Evolutionary conservation across 352 stramenopile genomes (phyloP).

Genomic region (Hyaloperonospora arabidopsidis): DNA sequence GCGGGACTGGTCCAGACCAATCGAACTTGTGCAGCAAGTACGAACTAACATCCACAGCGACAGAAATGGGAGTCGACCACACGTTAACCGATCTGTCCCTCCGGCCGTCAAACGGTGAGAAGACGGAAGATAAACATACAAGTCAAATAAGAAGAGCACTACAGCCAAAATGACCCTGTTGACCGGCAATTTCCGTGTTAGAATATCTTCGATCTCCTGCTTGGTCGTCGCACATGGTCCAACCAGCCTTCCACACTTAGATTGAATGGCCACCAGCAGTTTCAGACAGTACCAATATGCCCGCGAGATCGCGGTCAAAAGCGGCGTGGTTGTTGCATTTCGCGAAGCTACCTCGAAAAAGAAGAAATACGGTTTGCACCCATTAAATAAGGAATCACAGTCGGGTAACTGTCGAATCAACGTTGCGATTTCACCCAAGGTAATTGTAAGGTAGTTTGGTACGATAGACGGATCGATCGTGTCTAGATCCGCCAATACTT

Average conservation of each 20-base stretch:
- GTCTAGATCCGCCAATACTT: slow-evolving; percentile 18
- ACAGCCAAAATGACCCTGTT: slow-evolving; percentile 44
- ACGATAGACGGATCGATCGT: slow-evolving; percentile 6
- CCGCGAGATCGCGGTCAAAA: slow-evolving; percentile 45
- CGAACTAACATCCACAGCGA: slow-evolving; percentile 58
- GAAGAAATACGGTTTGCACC: slow-evolving; percentile 50
- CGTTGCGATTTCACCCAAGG: slow-evolving; percentile 27
- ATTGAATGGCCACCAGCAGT: slow-evolving; percentile 32
- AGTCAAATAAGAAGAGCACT: slow-evolving; percentile 67
- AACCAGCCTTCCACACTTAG: slow-evolving; percentile 1
- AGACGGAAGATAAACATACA: slow-evolving; percentile 59
- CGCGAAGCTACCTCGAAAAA: slow-evolving; percentile 59
- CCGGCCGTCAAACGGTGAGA: slow-evolving; percentile 34
- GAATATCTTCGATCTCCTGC: slow-evolving; percentile 9
- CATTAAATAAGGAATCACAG: slow-evolving; percentile 45
- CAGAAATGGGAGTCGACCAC: slow-evolving; percentile 26
- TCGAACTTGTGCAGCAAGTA: slow-evolving; percentile 25
- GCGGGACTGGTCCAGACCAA: slow-evolving; percentile 13
- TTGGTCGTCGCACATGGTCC: slow-evolving; percentile 2
- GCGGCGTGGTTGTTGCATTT: slow-evolving; percentile 39
- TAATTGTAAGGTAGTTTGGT: slow-evolving; percentile 8
- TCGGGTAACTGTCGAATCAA: slow-evolving; percentile 53
- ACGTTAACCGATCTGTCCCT: background rate
- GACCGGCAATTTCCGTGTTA: slow-evolving; percentile 12
- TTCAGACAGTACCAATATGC: slow-evolving; percentile 60